Percentiles rank a stretch among this genome's conserved stretches.
Conservation (phyloP, 306 rosid genomes). For the Abrus pulchellus region DNA sequence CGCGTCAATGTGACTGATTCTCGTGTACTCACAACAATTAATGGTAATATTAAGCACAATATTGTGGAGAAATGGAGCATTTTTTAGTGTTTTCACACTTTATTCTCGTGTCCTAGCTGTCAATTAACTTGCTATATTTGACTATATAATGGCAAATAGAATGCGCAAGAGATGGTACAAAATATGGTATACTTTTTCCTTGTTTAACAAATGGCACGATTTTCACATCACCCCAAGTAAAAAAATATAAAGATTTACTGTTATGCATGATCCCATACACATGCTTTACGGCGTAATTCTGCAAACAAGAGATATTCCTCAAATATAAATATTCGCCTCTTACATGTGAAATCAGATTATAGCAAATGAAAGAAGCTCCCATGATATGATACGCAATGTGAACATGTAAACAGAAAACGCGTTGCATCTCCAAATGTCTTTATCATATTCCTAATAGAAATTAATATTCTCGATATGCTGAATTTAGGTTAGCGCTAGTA, state of each 20-base stretch:
- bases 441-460: slow-evolving; percentile 28
- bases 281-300: slow-evolving; percentile 32
- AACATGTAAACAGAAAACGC: slow-evolving; percentile 52
- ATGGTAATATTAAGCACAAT: neutral
- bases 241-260: slow-evolving; percentile 25
- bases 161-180: slow-evolving; percentile 23
- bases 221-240: neutral
- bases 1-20: slow-evolving; percentile 52
- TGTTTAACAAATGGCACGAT: slow-evolving; percentile 32
- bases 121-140: slow-evolving; percentile 43
- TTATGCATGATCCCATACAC: slow-evolving; percentile 40
- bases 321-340: slow-evolving; percentile 38
- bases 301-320: slow-evolving; percentile 11
- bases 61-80: neutral
- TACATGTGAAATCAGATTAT: slow-evolving; percentile 55
- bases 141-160: slow-evolving; percentile 36
- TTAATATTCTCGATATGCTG: slow-evolving; percentile 21
- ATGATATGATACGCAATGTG: slow-evolving; percentile 36
- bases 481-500: slow-evolving; percentile 39
- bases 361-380: slow-evolving; percentile 25
- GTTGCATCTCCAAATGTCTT: slow-evolving; percentile 40
- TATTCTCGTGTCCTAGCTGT: slow-evolving; percentile 22
- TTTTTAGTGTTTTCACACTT: slow-evolving; percentile 36
- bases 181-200: slow-evolving; percentile 30
- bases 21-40: slow-evolving; percentile 28